Conservation (phyloP, 129 eudicot species). For the Tagetes patula region DNA sequence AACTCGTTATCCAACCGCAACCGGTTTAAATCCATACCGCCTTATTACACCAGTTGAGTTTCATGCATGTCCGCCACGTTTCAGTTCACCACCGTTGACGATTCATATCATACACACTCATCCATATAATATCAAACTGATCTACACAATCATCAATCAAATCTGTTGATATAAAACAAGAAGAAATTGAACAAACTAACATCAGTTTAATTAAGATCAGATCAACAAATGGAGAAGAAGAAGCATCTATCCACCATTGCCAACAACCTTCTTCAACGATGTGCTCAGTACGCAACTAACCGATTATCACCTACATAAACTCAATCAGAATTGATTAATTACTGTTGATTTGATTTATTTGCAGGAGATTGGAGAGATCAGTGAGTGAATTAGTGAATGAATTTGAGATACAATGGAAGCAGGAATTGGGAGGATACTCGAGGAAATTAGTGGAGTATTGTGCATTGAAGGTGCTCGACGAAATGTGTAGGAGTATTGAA, state of each 20-base stretch:
- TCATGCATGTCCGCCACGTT: conserved; percentile 42
- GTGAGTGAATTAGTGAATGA: conserved; percentile 53
- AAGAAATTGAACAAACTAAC: not conserved
- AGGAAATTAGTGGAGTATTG: conserved; percentile 70
- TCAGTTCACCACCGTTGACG: conserved; percentile 28
- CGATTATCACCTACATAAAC: not conserved
- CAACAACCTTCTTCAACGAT: conserved; percentile 46
- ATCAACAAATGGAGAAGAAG: conserved; percentile 24
- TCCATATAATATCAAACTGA: not conserved
- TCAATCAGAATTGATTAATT: not conserved
- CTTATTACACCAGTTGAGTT: conserved; percentile 6
- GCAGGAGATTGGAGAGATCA: conserved; percentile 54
- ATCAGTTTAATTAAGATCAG: not conserved
- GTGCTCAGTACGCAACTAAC: conserved; percentile 44
- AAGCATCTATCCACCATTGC: conserved; percentile 57
- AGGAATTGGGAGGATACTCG: conserved; percentile 59
- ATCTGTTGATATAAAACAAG: not conserved
- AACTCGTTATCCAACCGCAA: too few species aligned
- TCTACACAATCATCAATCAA: not conserved
- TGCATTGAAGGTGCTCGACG: conserved; percentile 56
- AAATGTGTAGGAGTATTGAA: conserved; percentile 41
- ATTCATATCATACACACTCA: conserved; percentile 14
- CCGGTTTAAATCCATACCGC: not conserved
- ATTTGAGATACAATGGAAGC: conserved; percentile 57
- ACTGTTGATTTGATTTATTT: conserved; percentile 1